Base-by-base conservation (phyloP, 2,329 filamentous ascomycete species). In the Botrytis deweyae region DNA sequence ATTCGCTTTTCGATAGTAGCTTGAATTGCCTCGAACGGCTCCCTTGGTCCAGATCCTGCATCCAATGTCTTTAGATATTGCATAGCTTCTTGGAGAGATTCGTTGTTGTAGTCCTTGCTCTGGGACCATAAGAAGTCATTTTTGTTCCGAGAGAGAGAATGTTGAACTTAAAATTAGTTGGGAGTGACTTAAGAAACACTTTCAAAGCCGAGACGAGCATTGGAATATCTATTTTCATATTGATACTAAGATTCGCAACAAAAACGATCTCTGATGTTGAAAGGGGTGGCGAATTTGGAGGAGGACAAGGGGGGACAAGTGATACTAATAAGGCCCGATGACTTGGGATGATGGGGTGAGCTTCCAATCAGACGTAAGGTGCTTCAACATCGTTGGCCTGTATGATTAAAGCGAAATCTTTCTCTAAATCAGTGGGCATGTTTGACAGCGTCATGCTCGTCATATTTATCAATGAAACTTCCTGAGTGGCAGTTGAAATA, bases 281-380 rank as follows among this genome's bases (percentile, higher is more conserved):
- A 0, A 85, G 82, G 82, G 0, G 82, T n/a, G 84, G 84, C 81
- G 92, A 92, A 74, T 88, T 89, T 0, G 88, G 88, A 0, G 93
- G 82, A 29, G 85, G 84, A 93, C 36, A 93, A 75, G 89, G 90
- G 3, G 92, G 91, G 0, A 93, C 90, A 0, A 94, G 83, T 0
- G 91, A 92, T 0, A 87, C 84, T 90, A 94, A 92, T 74, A 94
- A 79, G 0, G 91, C 91, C 6, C 88, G 86, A 67, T 92, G 89
- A 71, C 88, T 84, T 0, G 87, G 83, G 3, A 92, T 84, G 0
- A 83, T 87, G 0, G 90, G 87, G 76, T 94, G 91, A 0, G 83
- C 86, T 80, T 94, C 92, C 1, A 93, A 82, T 4, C 93, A 80
- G 0, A 91, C 92, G 49, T 86, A 84, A 0, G 91, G 91, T 36